A percentile compares a stretch with the other conserved stretches of the same genome.
These are phyloP conservation scores for Chamaecyparis obtusa DNA, from an alignment of 75 land plant genomes.

Conservation along the genomic window DNA sequence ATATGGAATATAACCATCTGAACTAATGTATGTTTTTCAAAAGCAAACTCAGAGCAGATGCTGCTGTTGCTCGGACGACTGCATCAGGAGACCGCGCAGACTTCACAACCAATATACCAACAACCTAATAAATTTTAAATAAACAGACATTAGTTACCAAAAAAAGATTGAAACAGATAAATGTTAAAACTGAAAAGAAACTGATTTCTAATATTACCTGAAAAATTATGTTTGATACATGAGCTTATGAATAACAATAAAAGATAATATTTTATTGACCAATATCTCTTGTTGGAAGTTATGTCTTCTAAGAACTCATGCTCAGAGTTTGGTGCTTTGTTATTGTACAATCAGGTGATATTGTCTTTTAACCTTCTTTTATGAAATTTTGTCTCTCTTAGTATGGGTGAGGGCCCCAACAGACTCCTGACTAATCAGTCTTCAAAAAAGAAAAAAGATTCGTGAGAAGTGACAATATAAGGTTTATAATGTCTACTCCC, in stretches of 20 bases:
- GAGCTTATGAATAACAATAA: not conserved
- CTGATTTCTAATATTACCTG: not conserved
- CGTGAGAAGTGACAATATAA: not conserved
- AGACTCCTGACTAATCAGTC: no score
- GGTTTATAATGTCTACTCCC: not conserved
- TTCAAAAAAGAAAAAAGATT: not conserved
- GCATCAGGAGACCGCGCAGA: constrained; percentile 68
- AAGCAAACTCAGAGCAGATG: constrained; percentile 63
- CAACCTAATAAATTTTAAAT: constrained; percentile 46
- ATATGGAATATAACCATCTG: constrained; percentile 13
- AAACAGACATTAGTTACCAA: not conserved
- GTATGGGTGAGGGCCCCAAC: no score
- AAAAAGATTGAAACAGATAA: not conserved
- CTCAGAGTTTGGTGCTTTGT: no score
- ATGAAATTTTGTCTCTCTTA: no score
- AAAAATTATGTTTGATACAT: not conserved
- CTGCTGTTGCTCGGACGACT: constrained; percentile 78
- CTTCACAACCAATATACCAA: constrained; percentile 56
- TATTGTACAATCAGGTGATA: no score
- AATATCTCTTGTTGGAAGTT: no score
- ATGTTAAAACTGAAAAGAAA: not conserved
- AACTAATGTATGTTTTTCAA: constrained; percentile 45
- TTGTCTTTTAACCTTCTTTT: no score
- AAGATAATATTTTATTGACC: no score
- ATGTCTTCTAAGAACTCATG: no score